These are phyloP conservation scores for Diaporthe ilicicola DNA, from an alignment of 2,329 filamentous ascomycete species.

Conservation along the genomic window DNA sequence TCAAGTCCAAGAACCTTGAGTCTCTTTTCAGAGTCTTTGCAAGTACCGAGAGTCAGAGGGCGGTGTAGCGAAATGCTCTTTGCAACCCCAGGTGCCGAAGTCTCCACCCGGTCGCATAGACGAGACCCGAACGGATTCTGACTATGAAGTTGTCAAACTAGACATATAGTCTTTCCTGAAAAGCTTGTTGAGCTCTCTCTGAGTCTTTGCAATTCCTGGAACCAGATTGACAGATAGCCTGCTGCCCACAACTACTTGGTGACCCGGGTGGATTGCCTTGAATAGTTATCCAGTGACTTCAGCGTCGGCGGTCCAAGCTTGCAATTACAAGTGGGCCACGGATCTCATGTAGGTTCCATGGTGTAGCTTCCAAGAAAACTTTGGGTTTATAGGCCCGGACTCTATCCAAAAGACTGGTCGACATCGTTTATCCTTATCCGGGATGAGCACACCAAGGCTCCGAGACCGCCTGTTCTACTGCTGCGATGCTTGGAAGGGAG, in stretches of 20 bases:
- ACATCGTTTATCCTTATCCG: not conserved
- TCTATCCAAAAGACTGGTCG: not conserved
- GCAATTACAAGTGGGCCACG: not conserved
- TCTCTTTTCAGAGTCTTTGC: constrained; percentile 15
- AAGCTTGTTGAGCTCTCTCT: not conserved
- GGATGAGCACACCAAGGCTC: not conserved
- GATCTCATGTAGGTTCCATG: not conserved
- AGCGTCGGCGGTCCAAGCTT: not conserved
- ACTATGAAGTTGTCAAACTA: not conserved
- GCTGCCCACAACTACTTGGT: not conserved
- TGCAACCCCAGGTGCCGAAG: constrained; percentile 13
- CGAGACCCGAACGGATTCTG: not conserved
- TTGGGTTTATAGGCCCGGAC: not conserved
- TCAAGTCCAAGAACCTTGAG: not conserved
- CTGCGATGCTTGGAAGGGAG: not conserved
- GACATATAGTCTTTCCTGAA: not conserved
- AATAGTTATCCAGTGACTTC: not conserved
- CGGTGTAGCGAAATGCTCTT: constrained; percentile 25
- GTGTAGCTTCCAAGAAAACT: not conserved
- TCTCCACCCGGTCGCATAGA: constrained; percentile 27
- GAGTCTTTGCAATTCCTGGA: constrained; percentile 1
- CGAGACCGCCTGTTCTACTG: not conserved
- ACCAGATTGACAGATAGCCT: not conserved
- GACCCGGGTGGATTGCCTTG: not conserved
- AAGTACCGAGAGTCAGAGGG: not conserved